Percentiles rank a stretch among this genome's conserved stretches.
phyloP scores from a whole-genome alignment of 1,284 basidiomycete species.

The Rhizoctonia solani region DNA sequence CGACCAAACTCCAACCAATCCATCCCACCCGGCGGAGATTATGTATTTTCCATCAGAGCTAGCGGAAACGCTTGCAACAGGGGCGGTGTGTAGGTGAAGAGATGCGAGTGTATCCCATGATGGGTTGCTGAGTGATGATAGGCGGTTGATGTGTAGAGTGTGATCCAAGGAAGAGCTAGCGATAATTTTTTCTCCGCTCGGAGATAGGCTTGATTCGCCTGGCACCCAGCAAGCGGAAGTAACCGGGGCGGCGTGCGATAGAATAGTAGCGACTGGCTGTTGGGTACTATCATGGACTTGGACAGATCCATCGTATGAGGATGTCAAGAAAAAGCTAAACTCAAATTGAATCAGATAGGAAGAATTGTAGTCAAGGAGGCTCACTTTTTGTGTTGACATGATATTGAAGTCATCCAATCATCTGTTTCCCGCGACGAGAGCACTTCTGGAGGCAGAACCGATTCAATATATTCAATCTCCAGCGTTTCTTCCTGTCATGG shows the following conservation, averaged over 20 bases:
- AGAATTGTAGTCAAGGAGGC: constrained; percentile 43
- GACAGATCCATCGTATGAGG: constrained; percentile 78
- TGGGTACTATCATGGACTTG: constrained; percentile 75
- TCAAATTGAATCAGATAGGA: constrained; percentile 1
- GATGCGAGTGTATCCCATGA: constrained; percentile 55
- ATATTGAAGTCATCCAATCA: constrained; percentile 91
- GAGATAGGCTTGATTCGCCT: constrained; percentile 55
- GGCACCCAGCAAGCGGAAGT: constrained; percentile 68
- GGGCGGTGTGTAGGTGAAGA: constrained; percentile 74
- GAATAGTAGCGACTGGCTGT: constrained; percentile 55
- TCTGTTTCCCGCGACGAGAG: constrained; percentile 83
- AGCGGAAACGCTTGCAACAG: constrained; percentile 67
- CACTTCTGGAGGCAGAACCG: constrained; percentile 85
- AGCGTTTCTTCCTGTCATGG: constrained; percentile 75
- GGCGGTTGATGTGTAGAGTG: constrained; percentile 64
- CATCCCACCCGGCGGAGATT: constrained; percentile 80
- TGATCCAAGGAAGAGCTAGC: constrained; percentile 87
- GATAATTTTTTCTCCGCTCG: constrained; percentile 55
- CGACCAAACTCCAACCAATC: constrained; percentile 77
- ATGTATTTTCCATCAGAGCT: constrained; percentile 61
- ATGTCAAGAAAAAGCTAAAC: constrained; percentile 70
- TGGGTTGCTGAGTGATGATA: constrained; percentile 44
- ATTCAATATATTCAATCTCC: constrained; percentile 93
- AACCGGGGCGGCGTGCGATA: constrained; percentile 67
- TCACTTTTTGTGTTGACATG: constrained; percentile 69